Evolutionary conservation across 352 stramenopile species (phyloP).

Genomic region (Phytophthora chlamydospora): DNA sequence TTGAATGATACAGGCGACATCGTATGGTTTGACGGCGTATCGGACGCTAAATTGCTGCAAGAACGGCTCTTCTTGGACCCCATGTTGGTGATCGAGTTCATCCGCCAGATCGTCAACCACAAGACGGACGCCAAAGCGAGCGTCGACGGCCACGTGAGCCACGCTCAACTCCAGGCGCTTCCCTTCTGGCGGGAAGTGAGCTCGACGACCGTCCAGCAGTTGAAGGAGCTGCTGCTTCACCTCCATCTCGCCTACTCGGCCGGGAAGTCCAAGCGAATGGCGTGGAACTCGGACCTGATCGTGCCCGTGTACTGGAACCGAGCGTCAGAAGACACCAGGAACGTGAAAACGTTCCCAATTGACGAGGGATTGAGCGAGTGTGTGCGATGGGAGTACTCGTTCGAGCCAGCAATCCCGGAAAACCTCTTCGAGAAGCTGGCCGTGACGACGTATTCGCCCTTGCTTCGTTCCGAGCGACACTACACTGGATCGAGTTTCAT

Average conservation of each 20-base stretch:
- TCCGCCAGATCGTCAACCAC: slow-evolving; percentile 21
- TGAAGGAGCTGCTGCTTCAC: slow-evolving; percentile 19
- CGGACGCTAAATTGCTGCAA: neutral
- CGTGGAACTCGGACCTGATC: slow-evolving; percentile 23
- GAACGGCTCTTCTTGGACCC: slow-evolving; percentile 10
- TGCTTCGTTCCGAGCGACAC: slow-evolving; percentile 11
- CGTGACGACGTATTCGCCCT: slow-evolving; percentile 29
- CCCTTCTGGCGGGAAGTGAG: slow-evolving; percentile 10
- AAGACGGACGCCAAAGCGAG: neutral
- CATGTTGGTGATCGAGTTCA: slow-evolving; percentile 17
- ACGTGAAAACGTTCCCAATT: neutral
- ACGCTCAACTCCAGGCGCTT: slow-evolving; percentile 3
- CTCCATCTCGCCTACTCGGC: slow-evolving; percentile 18
- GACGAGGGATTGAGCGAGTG: slow-evolving; percentile 5
- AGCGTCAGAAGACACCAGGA: slow-evolving; percentile 22
- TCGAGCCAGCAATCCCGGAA: slow-evolving; percentile 28
- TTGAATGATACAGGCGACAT: slow-evolving; percentile 17
- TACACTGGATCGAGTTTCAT: slow-evolving; percentile 9
- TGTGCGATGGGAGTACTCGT: slow-evolving; percentile 39
- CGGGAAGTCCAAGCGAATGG: slow-evolving; percentile 12
- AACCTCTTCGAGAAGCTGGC: slow-evolving; percentile 41
- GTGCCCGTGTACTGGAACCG: slow-evolving; percentile 24
- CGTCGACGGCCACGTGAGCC: neutral
- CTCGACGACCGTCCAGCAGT: slow-evolving; percentile 6
- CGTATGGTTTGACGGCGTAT: slow-evolving; percentile 20